These are phyloP conservation scores for Lachancea thermotolerans DNA, from an alignment of 805 yeast genomes.

Conservation along the genomic window DNA sequence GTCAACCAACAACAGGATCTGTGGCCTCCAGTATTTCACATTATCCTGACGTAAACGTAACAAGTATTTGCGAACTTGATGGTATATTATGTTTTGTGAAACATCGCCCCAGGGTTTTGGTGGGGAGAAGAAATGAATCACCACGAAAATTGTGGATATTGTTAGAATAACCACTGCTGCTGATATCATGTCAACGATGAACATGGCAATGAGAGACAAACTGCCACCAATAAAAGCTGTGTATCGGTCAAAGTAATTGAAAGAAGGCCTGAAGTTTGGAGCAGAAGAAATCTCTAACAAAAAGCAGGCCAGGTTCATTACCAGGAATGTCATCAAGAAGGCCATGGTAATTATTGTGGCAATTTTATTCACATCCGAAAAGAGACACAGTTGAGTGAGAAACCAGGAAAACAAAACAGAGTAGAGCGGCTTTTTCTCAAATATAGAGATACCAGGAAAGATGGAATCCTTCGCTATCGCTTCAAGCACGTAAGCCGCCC, in stretches of 20 bases:
- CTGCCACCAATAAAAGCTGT: conserved; percentile 77
- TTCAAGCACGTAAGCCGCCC: conserved; percentile 85
- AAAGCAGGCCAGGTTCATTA: conserved; percentile 90
- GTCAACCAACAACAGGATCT: conserved; percentile 78
- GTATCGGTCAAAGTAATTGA: conserved; percentile 71
- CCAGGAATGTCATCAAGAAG: conserved; percentile 89
- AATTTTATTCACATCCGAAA: conserved; percentile 87
- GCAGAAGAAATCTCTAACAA: conserved; percentile 83
- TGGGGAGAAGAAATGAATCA: conserved; percentile 86
- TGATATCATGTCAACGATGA: conserved; percentile 85
- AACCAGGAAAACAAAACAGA: conserved; percentile 75
- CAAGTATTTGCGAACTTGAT: conserved; percentile 85
- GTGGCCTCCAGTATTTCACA: conserved; percentile 98
- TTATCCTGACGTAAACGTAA: conserved; percentile 80
- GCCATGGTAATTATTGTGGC: conserved; percentile 98
- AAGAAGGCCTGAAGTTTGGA: conserved; percentile 97
- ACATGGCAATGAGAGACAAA: conserved; percentile 76
- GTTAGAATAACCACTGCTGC: conserved; percentile 71
- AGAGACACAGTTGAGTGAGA: conserved; percentile 74
- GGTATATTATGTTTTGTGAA: conserved; percentile 89
- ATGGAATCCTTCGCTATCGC: conserved; percentile 88
- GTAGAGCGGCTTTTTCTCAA: conserved; percentile 58
- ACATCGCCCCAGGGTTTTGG: conserved; percentile 99
- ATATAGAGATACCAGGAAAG: conserved; percentile 66
- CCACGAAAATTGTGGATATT: conserved; percentile 56